Evolutionary conservation across 116 monocot species (phyloP).

Genomic region (Cymodocea nodosa): DNA sequence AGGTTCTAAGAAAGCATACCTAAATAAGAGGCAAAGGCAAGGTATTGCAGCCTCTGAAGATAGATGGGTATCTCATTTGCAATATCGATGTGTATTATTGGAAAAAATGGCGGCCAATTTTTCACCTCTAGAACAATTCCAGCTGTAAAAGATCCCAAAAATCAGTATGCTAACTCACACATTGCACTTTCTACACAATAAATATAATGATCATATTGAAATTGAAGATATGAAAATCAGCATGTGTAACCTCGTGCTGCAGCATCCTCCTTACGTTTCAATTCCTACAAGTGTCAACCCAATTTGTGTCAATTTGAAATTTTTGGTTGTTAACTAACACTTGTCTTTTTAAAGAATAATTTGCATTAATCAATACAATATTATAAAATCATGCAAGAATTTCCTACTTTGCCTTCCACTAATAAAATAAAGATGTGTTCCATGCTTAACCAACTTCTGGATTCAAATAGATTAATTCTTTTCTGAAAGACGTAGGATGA

Average conservation of each 20-base stretch:
- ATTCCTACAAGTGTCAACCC: constrained; percentile 30
- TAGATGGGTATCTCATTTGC: constrained; percentile 90
- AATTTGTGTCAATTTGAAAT: background rate
- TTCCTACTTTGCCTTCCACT: too few species aligned
- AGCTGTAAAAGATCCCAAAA: constrained; percentile 34
- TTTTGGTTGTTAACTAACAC: background rate
- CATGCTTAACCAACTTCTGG: too few species aligned
- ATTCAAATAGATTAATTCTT: too few species aligned
- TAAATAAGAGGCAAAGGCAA: constrained; percentile 87
- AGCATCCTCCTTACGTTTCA: constrained; percentile 91
- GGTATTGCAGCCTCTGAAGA: constrained; percentile 77
- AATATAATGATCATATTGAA: background rate
- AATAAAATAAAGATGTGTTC: too few species aligned
- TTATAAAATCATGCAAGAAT: too few species aligned
- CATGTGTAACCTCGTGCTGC: constrained; percentile 51
- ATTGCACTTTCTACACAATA: background rate
- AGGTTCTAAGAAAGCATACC: constrained; percentile 26
- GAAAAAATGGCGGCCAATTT: constrained; percentile 93
- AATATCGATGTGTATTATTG: constrained; percentile 96
- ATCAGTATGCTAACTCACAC: background rate
- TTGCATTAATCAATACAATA: too few species aligned
- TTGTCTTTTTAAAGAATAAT: background rate
- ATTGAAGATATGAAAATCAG: background rate
- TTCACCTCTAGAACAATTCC: constrained; percentile 86
- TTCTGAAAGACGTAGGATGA: too few species aligned